These are phyloP conservation scores for Trypanosoma platydactyli DNA, from an alignment of 208 protist genomes.

Conservation along the genomic window DNA sequence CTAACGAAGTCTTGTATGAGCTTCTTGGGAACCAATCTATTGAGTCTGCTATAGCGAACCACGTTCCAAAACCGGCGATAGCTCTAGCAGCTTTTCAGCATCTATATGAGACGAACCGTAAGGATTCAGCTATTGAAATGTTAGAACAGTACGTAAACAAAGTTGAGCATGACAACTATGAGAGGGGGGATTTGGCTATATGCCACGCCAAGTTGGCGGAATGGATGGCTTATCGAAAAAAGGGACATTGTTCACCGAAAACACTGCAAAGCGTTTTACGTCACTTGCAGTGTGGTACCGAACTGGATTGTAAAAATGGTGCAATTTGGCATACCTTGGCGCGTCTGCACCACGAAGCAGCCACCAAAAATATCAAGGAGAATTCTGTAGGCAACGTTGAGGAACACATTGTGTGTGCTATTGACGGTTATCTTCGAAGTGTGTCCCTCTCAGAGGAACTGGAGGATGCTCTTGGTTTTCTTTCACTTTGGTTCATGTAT, in stretches of 20 bases:
- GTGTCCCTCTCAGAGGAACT: constrained; percentile 78
- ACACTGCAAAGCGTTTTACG: constrained; percentile 44
- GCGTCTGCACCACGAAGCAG: constrained; percentile 93
- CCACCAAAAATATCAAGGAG: constrained; percentile 24
- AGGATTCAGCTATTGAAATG: constrained; percentile 61
- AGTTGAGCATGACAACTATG: constrained; percentile 23
- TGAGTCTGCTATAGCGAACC: constrained; percentile 47
- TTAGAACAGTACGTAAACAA: constrained; percentile 69
- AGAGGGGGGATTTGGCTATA: constrained; percentile 56
- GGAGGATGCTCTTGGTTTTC: constrained; percentile 98
- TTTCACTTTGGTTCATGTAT: constrained; percentile 98
- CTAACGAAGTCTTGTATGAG: constrained; percentile 89
- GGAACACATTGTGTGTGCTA: constrained; percentile 84
- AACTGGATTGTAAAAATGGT: constrained; percentile 92
- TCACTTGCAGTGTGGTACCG: constrained; percentile 76
- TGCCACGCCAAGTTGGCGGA: constrained; percentile 85
- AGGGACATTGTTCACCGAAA: constrained; percentile 11
- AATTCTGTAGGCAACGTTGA: constrained; percentile 24
- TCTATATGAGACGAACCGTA: constrained; percentile 82
- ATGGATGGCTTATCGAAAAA: constrained; percentile 52
- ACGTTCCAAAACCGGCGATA: constrained; percentile 66
- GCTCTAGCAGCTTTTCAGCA: constrained; percentile 85
- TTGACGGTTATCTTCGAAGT: constrained; percentile 96
- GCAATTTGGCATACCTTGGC: constrained; percentile 98
- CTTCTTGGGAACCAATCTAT: constrained; percentile 81